Conservation (phyloP, 1,284 basidiomycete genomes). For the Ustilago cynodontis region DNA sequence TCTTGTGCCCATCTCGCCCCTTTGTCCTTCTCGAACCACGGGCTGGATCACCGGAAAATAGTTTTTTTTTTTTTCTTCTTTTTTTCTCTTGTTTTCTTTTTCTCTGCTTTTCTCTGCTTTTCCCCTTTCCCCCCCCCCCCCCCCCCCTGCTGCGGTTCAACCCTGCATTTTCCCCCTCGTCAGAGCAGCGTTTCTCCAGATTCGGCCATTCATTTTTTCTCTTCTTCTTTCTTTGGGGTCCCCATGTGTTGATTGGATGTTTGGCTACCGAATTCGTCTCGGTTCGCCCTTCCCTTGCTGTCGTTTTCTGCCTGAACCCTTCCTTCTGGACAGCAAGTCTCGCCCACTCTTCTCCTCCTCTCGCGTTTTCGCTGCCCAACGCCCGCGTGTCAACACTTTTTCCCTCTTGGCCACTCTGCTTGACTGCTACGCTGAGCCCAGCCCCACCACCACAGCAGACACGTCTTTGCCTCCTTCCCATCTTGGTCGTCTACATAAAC, state of each 20-base stretch:
- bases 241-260: slow-evolving; percentile 41
- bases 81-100: background rate
- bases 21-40: background rate
- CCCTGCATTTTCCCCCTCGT: slow-evolving; percentile 13
- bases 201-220: slow-evolving; percentile 13
- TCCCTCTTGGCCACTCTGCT: background rate
- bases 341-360: background rate
- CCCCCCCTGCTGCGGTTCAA: slow-evolving; percentile 2
- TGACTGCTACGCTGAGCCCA: background rate
- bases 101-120: background rate
- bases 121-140: slow-evolving; percentile 12
- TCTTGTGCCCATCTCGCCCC: background rate
- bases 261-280: slow-evolving; percentile 14
- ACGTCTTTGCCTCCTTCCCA: background rate
- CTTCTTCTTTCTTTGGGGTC: slow-evolving; percentile 21
- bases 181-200: slow-evolving; percentile 22
- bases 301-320: background rate
- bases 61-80: background rate
- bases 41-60: slow-evolving; percentile 3
- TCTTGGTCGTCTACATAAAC: slow-evolving; percentile 43
- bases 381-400: background rate
- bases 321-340: background rate
- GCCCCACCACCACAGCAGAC: slow-evolving; percentile 6
- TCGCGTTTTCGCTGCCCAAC: background rate
- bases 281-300: too few species aligned